Percentiles rank a stretch among this genome's conserved stretches.
Conservation (phyloP, 208 protist species). For the Leishmania lainsoni region DNA sequence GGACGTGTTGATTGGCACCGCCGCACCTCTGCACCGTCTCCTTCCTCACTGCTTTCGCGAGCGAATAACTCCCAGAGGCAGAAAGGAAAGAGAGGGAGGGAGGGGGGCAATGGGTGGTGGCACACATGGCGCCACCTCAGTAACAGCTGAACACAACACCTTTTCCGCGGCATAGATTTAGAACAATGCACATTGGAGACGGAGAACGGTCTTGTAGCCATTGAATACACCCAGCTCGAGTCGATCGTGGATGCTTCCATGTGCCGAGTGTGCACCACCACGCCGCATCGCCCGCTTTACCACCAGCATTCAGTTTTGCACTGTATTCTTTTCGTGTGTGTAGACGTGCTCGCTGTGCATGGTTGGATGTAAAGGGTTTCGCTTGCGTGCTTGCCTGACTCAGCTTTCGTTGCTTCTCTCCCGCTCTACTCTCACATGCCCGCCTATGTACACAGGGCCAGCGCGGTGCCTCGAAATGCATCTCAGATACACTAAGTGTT, state of each 20-base stretch:
- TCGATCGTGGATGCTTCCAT: not conserved
- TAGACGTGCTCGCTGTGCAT: not conserved
- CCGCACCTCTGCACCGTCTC: not conserved
- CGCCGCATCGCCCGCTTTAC: not conserved
- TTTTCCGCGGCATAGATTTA: not conserved
- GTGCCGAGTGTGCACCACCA: not conserved
- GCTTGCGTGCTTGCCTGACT: not conserved
- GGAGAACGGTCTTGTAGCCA: not conserved
- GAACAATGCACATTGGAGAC: not conserved
- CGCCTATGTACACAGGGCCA: not conserved
- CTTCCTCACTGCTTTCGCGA: not conserved
- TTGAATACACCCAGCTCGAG: not conserved
- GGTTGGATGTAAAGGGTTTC: not conserved
- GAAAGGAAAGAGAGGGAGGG: not conserved
- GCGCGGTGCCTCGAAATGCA: not conserved
- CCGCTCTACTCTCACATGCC: not conserved
- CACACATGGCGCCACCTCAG: not conserved
- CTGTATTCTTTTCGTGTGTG: not conserved
- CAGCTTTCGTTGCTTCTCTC: not conserved
- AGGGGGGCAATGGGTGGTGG: not conserved
- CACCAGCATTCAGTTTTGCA: too few relatives aligned
- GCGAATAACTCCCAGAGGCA: not conserved
- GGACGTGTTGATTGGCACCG: not conserved
- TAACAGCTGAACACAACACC: not conserved
- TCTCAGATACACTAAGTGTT: not conserved